phyloP scores from a whole-genome alignment of 306 rosid genomes.

The Albizia julibrissin region DNA sequence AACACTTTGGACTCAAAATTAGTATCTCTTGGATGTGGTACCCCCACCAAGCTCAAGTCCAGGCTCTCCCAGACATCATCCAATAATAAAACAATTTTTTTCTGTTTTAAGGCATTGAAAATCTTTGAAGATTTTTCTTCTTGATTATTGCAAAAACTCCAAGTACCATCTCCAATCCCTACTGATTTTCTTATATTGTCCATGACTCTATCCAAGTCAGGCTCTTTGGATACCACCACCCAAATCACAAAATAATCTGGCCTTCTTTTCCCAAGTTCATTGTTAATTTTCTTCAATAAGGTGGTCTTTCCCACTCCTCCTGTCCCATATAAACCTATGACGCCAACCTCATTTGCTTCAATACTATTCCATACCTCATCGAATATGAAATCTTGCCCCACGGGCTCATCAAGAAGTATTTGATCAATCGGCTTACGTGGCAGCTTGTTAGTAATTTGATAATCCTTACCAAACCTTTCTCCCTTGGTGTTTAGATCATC shows the following conservation, averaged over 20 bases:
- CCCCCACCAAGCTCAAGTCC: constrained; percentile 21
- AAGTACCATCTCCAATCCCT: not conserved
- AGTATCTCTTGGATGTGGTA: not conserved
- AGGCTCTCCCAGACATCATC: constrained; percentile 41
- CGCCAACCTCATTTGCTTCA: constrained; percentile 19
- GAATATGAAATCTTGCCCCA: constrained; percentile 27
- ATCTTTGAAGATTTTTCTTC: not conserved
- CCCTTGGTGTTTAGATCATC: not conserved
- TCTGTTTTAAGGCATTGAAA: not conserved
- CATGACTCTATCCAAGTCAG: too few species aligned
- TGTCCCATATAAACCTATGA: constrained; percentile 42
- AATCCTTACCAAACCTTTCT: not conserved
- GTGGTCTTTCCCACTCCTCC: constrained; percentile 33
- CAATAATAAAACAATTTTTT: constrained; percentile 30
- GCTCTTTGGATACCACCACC: too few species aligned
- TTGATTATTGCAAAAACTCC: not conserved
- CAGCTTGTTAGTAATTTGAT: not conserved
- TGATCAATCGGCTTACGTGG: not conserved
- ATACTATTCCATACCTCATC: constrained; percentile 7
- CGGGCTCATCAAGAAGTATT: constrained; percentile 11
- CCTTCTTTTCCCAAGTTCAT: too few species aligned
- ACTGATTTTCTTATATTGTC: not conserved
- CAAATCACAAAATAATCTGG: too few species aligned
- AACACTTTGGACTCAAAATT: constrained; percentile 27
- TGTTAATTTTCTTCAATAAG: constrained; percentile 12